These are phyloP conservation scores for Moniliophthora roreri DNA, from an alignment of 1,284 basidiomycete genomes.

Conservation along the genomic window DNA sequence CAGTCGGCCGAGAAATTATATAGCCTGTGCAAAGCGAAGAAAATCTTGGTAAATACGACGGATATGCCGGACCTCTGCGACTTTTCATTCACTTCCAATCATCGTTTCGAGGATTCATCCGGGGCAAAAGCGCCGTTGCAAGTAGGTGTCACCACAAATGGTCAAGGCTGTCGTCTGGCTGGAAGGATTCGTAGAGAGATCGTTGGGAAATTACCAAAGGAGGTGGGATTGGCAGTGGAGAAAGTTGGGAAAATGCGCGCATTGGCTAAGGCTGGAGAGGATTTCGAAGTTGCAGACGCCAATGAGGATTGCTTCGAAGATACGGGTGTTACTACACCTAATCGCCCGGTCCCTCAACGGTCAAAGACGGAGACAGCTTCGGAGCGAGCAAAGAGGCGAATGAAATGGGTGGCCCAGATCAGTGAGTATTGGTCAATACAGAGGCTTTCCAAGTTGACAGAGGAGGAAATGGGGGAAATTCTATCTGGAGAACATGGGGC, in stretches of 20 bases:
- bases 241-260: constrained; percentile 74
- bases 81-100: constrained; percentile 86
- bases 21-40: constrained; percentile 49
- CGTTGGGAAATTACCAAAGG: constrained; percentile 71
- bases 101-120: constrained; percentile 67
- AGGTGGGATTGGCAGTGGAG: constrained; percentile 77
- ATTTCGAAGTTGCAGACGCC: constrained; percentile 21
- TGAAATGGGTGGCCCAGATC: constrained; percentile 89
- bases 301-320: constrained; percentile 58
- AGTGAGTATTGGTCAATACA: constrained; percentile 94
- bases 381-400: constrained; percentile 61
- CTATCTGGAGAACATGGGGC: constrained; percentile 43
- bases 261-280: constrained; percentile 50
- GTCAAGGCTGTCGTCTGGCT: constrained; percentile 86
- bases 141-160: constrained; percentile 89
- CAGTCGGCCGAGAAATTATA: constrained; percentile 58
- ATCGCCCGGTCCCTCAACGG: constrained; percentile 72
- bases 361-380: constrained; percentile 40
- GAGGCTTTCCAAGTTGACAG: constrained; percentile 69
- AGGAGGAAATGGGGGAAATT: constrained; percentile 67
- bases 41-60: constrained; percentile 83
- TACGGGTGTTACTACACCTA: constrained; percentile 63
- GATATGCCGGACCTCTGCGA: constrained; percentile 89
- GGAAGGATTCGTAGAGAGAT: constrained; percentile 83
- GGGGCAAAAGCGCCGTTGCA: constrained; percentile 68